These are phyloP conservation scores for Schoenoplectus tabernaemontani DNA, from an alignment of 202 grass and related monocot genomes.

Conservation along the genomic window DNA sequence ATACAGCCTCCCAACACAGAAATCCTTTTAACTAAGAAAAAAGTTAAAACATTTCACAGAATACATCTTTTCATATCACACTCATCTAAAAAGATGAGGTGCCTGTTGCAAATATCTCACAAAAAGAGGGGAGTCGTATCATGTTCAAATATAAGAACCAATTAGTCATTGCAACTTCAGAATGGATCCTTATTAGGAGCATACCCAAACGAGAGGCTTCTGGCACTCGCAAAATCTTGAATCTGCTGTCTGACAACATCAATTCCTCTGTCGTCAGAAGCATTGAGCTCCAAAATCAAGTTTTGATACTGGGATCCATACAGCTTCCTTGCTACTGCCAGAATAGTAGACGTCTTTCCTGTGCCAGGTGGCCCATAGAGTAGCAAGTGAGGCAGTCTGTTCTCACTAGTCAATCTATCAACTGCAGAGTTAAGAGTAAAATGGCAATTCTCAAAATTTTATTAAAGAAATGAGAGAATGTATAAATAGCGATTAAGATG, in stretches of 20 bases:
- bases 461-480: not conserved
- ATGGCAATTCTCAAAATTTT: not conserved
- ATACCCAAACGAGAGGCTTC: conserved; percentile 86
- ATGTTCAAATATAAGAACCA: not conserved
- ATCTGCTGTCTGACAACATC: conserved; percentile 94
- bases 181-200: not conserved
- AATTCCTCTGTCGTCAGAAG: conserved; percentile 87
- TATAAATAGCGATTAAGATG: not conserved
- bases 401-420: conserved; percentile 85
- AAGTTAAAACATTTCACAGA: not conserved
- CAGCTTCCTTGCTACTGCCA: conserved; percentile 87
- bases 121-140: not conserved
- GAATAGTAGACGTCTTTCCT: conserved; percentile 84
- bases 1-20: no score
- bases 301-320: conserved; percentile 83
- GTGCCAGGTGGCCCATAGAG: conserved; percentile 83
- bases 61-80: not conserved
- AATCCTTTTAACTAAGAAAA: no score
- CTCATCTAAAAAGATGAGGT: not conserved
- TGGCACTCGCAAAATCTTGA: conserved; percentile 71
- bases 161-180: not conserved
- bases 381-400: conserved; percentile 82
- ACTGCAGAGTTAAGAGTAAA: conserved; percentile 31
- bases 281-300: conserved; percentile 97
- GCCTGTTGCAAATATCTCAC: not conserved